These are phyloP conservation scores for Hypholoma fasciculare DNA, from an alignment of 768 basidiomycete genomes.

Conservation along the genomic window DNA sequence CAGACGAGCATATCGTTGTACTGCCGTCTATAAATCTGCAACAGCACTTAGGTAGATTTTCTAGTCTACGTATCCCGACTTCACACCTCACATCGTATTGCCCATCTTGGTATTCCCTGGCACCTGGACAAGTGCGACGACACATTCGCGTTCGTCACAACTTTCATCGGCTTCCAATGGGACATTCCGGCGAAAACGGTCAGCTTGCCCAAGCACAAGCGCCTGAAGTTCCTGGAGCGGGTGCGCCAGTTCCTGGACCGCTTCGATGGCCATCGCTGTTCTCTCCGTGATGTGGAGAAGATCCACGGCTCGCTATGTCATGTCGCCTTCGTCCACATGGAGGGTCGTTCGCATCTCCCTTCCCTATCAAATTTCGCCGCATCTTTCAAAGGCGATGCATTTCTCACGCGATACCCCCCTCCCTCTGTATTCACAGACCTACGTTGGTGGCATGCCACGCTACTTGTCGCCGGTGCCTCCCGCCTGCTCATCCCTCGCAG, in stretches of 20 bases:
- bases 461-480: not conserved
- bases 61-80: too few species aligned
- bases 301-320: conserved; percentile 20
- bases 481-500: conserved; percentile 13
- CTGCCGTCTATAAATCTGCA: too few species aligned
- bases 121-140: conserved; percentile 6
- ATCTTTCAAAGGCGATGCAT: conserved; percentile 17
- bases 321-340: conserved; percentile 24
- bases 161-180: conserved; percentile 39
- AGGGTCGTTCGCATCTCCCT: conserved; percentile 3
- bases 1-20: too few species aligned
- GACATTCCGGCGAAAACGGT: conserved; percentile 25
- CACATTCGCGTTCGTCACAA: conserved; percentile 15
- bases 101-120: conserved; percentile 1
- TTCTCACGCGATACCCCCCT: conserved; percentile 12
- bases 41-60: too few species aligned
- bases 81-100: too few species aligned
- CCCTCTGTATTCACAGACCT: conserved; percentile 22
- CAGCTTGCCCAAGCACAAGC: conserved; percentile 28
- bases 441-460: conserved; percentile 29
- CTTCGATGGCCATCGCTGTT: not conserved
- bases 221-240: conserved; percentile 21
- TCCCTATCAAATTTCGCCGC: conserved; percentile 11
- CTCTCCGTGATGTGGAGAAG: conserved; percentile 5
- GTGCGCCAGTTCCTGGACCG: conserved; percentile 12